These are phyloP conservation scores for Suillus clintonianus DNA, from an alignment of 768 basidiomycete species.

Conservation along the genomic window DNA sequence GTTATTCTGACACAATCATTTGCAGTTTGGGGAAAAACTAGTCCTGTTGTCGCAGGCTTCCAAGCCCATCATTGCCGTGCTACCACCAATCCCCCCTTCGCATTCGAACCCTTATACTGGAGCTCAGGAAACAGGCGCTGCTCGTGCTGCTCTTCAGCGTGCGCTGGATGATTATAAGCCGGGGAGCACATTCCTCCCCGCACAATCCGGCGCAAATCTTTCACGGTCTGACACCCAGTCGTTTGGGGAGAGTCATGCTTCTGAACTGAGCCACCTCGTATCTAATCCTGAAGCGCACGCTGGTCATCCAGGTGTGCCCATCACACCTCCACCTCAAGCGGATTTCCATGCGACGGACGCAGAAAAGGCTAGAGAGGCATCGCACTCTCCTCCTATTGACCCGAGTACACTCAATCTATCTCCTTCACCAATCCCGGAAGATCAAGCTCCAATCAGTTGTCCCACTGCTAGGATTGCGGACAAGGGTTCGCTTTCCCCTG, in stretches of 20 bases:
- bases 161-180: slow-evolving; percentile 79
- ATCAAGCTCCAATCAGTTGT: slow-evolving; percentile 33
- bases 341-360: slow-evolving; percentile 4
- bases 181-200: slow-evolving; percentile 58
- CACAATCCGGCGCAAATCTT: slow-evolving; percentile 51
- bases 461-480: slow-evolving; percentile 20
- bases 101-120: slow-evolving; percentile 58
- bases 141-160: slow-evolving; percentile 73
- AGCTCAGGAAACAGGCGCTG: slow-evolving; percentile 60
- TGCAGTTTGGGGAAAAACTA: slow-evolving; percentile 80
- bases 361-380: slow-evolving; percentile 10
- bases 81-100: slow-evolving; percentile 72
- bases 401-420: slow-evolving; percentile 29
- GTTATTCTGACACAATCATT: background rate
- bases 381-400: slow-evolving; percentile 17
- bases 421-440: slow-evolving; percentile 15
- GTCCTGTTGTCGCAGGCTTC: slow-evolving; percentile 73
- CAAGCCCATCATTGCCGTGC: slow-evolving; percentile 55
- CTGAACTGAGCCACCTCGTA: slow-evolving; percentile 63
- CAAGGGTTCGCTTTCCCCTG: background rate
- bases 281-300: slow-evolving; percentile 26
- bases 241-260: slow-evolving; percentile 83
- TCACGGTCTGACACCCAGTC: slow-evolving; percentile 74
- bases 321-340: slow-evolving; percentile 43
- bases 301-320: slow-evolving; percentile 38